These are phyloP conservation scores for Epithemia pelagica DNA, from an alignment of 108 stramenopile species.

Conservation along the genomic window DNA sequence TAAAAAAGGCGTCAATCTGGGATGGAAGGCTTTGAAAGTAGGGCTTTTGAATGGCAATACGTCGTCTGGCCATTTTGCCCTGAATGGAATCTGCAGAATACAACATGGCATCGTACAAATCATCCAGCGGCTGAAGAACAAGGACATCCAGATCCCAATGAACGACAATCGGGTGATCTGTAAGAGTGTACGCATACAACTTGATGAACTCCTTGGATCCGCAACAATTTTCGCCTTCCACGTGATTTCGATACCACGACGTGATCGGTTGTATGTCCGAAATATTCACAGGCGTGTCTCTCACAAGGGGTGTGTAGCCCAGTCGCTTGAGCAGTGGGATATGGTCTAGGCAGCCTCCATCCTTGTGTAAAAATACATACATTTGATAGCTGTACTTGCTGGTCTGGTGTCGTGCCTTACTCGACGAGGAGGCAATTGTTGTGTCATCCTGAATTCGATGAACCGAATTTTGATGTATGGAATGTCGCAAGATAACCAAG, in stretches of 20 bases:
- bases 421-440: slow-evolving; percentile 2
- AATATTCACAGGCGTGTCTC: slow-evolving; percentile 52
- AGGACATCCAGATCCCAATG: slow-evolving; percentile 59
- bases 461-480: slow-evolving; percentile 57
- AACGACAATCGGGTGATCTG: slow-evolving; percentile 44
- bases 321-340: slow-evolving; percentile 29
- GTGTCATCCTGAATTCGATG: slow-evolving; percentile 2
- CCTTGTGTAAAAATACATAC: slow-evolving; percentile 56
- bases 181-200: slow-evolving; percentile 61
- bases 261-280: slow-evolving; percentile 33
- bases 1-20: slow-evolving; percentile 62
- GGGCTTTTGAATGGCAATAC: slow-evolving; percentile 43
- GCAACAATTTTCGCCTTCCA: slow-evolving; percentile 63
- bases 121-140: slow-evolving; percentile 56
- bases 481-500: slow-evolving; percentile 57
- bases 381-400: slow-evolving; percentile 51
- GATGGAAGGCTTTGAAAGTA: slow-evolving; percentile 32
- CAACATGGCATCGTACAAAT: slow-evolving; percentile 67
- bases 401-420: neutral
- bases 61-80: slow-evolving; percentile 31
- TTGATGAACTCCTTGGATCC: slow-evolving; percentile 48
- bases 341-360: slow-evolving; percentile 23
- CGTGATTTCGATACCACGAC: slow-evolving; percentile 38
- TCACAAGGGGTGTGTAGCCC: slow-evolving; percentile 50
- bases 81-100: slow-evolving; percentile 16